phyloP scores from a whole-genome alignment of 495 filamentous ascomycete genomes.

The Viridothelium virens region DNA sequence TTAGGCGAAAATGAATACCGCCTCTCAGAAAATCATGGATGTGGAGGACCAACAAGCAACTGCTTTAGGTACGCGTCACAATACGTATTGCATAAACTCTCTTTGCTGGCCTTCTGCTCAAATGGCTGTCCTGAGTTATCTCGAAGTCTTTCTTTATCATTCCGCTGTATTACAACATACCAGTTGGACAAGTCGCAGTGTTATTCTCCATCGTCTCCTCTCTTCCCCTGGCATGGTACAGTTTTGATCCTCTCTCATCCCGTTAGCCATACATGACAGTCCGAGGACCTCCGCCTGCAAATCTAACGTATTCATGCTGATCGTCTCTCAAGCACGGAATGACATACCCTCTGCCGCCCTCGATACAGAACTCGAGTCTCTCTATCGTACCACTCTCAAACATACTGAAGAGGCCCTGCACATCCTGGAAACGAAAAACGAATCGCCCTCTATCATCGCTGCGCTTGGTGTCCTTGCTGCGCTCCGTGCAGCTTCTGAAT shows the following conservation, averaged over 20 bases:
- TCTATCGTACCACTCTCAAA: constrained; percentile 56
- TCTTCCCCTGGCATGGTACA: background rate
- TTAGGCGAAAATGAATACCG: constrained; percentile 3
- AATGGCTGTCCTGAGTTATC: background rate
- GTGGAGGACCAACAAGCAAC: constrained; percentile 44
- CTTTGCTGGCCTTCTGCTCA: background rate
- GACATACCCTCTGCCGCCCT: constrained; percentile 23
- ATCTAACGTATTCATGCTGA: background rate
- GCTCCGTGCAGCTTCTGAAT: constrained; percentile 49
- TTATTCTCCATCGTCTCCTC: background rate
- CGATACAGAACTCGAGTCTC: constrained; percentile 44
- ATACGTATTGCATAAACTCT: constrained; percentile 20
- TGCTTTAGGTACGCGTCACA: constrained; percentile 37
- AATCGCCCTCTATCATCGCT: constrained; percentile 48
- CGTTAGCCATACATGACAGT: too few species aligned
- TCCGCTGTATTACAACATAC: too few species aligned
- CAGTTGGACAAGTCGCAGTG: background rate
- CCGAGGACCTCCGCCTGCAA: background rate
- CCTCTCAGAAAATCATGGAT: constrained; percentile 38
- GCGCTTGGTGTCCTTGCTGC: constrained; percentile 55
- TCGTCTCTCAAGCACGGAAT: constrained; percentile 12
- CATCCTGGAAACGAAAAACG: constrained; percentile 48
- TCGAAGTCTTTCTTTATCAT: background rate
- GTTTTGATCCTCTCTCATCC: background rate
- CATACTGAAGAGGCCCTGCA: constrained; percentile 55